Evolutionary conservation across 768 basidiomycete genomes (phyloP), one percentile per base, ranked within the genome.

Genomic region (Zangia roseola): DNA sequence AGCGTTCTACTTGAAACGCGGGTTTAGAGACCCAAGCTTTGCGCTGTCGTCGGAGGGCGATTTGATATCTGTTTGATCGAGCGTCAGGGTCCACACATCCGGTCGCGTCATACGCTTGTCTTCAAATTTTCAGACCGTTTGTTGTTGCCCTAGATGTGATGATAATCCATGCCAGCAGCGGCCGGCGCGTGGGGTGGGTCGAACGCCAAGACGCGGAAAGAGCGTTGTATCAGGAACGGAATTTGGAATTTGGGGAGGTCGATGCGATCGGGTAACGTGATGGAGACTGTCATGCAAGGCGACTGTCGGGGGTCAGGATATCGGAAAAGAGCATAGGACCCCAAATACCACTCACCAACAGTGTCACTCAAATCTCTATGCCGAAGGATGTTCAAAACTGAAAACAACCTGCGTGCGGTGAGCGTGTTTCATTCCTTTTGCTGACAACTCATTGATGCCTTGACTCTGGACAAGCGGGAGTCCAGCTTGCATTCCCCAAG

Each of bases 201-300:
- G 63, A 9, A 92, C 79, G 26, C 89, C 90, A 19, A 97, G 74
- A 0, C 81, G 93, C 83, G 57, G 94, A 99, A 31, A 94, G 80
- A 0, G 83, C 79, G 59, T 86, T 88, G 69, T 98, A 97, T 53
- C 88, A 79, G 2, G 93, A 89, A 35, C 91, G 81, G 50, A 97
- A 94, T 54, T 89, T 95, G 82, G 23, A 94, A 78, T 47, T 81
- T 81, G 9, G 83, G 69, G 38, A 95, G 79, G 66, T 97, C 93
- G 14, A 86, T 43, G 19, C 84, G 82, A 28, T 60, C 49, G 4
- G 50, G 73, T 65, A n/a, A 12, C 12, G 19, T n/a, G n/a, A n/a
- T n/a, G n/a, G n/a, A n/a, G n/a, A n/a, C n/a, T n/a, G n/a, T n/a
- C n/a, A n/a, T 7, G 6, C 82, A 80, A 26, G 90, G 88, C n/a